Percentiles rank a stretch among this genome's conserved stretches.
Conservation (phyloP, 1,284 basidiomycete species). For the Ustilago curta region DNA sequence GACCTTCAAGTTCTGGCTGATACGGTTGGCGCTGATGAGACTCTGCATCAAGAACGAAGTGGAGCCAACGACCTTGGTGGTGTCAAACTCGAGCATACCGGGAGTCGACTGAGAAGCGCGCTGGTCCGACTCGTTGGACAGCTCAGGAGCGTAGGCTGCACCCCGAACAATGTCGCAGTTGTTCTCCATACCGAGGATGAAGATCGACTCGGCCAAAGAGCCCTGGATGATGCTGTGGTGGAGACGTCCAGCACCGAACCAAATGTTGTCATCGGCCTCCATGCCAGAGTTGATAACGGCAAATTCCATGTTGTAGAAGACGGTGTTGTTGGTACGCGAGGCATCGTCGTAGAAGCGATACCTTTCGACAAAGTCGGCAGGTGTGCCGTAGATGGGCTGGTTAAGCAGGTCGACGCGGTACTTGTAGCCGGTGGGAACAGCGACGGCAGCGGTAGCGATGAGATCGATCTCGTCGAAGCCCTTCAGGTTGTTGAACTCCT, state of each 20-base stretch:
- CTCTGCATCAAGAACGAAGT: constrained; percentile 79
- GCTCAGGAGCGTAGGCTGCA: constrained; percentile 77
- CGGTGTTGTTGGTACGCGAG: constrained; percentile 45
- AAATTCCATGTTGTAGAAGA: constrained; percentile 76
- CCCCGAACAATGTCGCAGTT: constrained; percentile 76
- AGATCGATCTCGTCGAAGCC: constrained; percentile 52
- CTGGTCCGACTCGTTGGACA: constrained; percentile 70
- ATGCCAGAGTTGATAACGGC: constrained; percentile 74
- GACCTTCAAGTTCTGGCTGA: constrained; percentile 36
- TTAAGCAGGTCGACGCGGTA: constrained; percentile 50
- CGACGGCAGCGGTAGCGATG: constrained; percentile 40
- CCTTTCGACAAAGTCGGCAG: constrained; percentile 32
- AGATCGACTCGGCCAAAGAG: constrained; percentile 76
- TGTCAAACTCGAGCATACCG: constrained; percentile 76
- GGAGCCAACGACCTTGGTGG: constrained; percentile 69
- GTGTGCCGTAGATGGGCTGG: constrained; percentile 44
- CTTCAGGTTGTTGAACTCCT: constrained; percentile 75
- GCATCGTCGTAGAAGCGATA: constrained; percentile 51
- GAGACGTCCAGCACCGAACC: constrained; percentile 74
- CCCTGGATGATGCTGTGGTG: constrained; percentile 74
- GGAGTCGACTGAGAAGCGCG: constrained; percentile 73
- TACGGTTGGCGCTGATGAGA: constrained; percentile 64
- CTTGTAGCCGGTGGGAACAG: constrained; percentile 45
- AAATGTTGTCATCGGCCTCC: constrained; percentile 73
- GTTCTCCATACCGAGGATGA: constrained; percentile 79